Evolutionary conservation across 2,329 filamentous ascomycete species (phyloP).

Genomic region (Hypomyces rosellus): DNA sequence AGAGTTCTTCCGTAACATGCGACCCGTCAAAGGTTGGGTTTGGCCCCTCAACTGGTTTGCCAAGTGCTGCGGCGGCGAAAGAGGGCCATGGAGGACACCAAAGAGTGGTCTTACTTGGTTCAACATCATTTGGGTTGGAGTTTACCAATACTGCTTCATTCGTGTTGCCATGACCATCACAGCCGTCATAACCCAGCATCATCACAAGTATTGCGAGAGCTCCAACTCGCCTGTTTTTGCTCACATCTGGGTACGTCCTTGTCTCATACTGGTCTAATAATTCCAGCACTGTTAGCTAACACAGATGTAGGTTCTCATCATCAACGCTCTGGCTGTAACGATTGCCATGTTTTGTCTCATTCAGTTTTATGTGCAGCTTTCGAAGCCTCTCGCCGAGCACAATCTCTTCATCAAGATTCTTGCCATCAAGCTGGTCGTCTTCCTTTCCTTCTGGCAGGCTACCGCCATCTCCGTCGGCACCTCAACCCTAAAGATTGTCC

Average conservation of each 20-base stretch:
- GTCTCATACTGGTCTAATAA: background rate
- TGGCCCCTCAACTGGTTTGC: slow-evolving; percentile 65
- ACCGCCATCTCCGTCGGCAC: slow-evolving; percentile 45
- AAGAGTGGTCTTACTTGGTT: slow-evolving; percentile 83
- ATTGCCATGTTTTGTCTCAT: slow-evolving; percentile 86
- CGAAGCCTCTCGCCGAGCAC: slow-evolving; percentile 60
- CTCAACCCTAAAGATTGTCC: slow-evolving; percentile 55
- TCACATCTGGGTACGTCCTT: slow-evolving; percentile 67
- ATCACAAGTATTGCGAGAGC: slow-evolving; percentile 67
- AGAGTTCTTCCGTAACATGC: slow-evolving; percentile 66
- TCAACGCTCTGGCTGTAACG: slow-evolving; percentile 66
- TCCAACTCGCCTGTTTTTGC: slow-evolving; percentile 71
- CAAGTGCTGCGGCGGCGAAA: slow-evolving; percentile 62
- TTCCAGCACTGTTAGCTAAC: slow-evolving; percentile 4
- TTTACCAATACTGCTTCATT: slow-evolving; percentile 84
- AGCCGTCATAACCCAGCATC: slow-evolving; percentile 65
- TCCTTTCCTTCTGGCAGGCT: slow-evolving; percentile 83
- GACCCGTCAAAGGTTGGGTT: slow-evolving; percentile 64
- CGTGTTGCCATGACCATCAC: slow-evolving; percentile 74
- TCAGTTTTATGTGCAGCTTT: slow-evolving; percentile 78
- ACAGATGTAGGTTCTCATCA: slow-evolving; percentile 47
- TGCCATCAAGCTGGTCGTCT: slow-evolving; percentile 86
- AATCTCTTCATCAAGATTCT: slow-evolving; percentile 72
- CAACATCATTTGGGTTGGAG: slow-evolving; percentile 75
- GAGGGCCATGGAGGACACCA: slow-evolving; percentile 66